Percentiles rank a stretch among this genome's conserved stretches.
These are phyloP conservation scores for Saccharomyces hybrid DNA, from an alignment of 1,139 yeast genomes.

Conservation along the genomic window DNA sequence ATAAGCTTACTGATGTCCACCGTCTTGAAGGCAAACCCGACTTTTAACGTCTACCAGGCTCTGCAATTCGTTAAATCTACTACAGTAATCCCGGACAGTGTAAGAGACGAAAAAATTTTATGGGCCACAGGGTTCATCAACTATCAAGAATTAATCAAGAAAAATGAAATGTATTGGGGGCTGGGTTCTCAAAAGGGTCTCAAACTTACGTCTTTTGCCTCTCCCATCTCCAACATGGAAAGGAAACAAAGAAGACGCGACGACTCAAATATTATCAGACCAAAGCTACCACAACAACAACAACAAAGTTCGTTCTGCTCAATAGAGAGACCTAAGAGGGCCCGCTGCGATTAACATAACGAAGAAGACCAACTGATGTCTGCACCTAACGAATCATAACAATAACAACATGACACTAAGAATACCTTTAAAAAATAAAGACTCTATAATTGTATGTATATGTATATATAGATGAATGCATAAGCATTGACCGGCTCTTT, in stretches of 20 bases:
- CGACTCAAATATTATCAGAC: neutral
- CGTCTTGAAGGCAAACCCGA: slow-evolving; percentile 21
- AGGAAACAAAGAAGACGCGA: neutral
- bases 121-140: slow-evolving; percentile 24
- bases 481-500: neutral
- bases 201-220: neutral
- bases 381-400: neutral
- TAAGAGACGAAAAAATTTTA: slow-evolving; percentile 18
- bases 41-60: slow-evolving; percentile 21
- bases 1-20: slow-evolving; percentile 23
- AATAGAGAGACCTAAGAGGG: neutral
- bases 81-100: slow-evolving; percentile 16
- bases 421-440: neutral
- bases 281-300: neutral
- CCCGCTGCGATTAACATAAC: neutral
- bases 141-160: slow-evolving; percentile 24
- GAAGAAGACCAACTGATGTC: neutral
- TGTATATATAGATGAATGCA: neutral
- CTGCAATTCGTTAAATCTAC: slow-evolving; percentile 24
- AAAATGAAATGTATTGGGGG: slow-evolving; percentile 18
- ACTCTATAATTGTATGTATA: neutral
- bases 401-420: neutral
- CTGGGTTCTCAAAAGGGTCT: slow-evolving; percentile 7
- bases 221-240: neutral
- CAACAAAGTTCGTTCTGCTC: neutral